Percentiles rank a stretch among this genome's conserved stretches.
Conservation (phyloP, 1,284 basidiomycete species). For the Cryptococcus wingfieldii region DNA sequence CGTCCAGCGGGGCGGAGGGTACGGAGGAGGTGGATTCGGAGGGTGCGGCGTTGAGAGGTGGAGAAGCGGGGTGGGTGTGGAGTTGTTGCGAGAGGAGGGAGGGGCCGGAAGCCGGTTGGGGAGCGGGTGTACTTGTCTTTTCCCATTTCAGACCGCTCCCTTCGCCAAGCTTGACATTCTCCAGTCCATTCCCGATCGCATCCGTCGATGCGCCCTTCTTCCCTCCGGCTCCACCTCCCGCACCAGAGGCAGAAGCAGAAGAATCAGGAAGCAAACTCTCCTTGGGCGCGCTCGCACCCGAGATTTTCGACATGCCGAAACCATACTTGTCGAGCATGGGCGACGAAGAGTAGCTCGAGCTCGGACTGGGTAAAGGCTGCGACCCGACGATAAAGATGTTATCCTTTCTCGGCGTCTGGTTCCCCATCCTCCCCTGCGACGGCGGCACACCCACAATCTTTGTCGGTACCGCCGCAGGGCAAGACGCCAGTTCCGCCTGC, state of each 20-base stretch:
- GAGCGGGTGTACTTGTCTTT: constrained; percentile 50
- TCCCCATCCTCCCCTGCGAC: constrained; percentile 89
- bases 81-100: constrained; percentile 74
- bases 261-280: constrained; percentile 10
- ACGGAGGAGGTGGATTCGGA: constrained; percentile 32
- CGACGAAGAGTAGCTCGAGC: constrained; percentile 64
- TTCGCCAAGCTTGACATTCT: constrained; percentile 60
- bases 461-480: constrained; percentile 59
- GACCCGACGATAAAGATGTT: constrained; percentile 87
- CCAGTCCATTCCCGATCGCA: constrained; percentile 55
- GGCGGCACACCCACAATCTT: constrained; percentile 93
- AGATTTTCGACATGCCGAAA: constrained; percentile 79
- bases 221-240: background rate
- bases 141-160: constrained; percentile 54
- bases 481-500: constrained; percentile 68
- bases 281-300: constrained; percentile 28
- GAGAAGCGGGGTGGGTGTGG: constrained; percentile 51
- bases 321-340: constrained; percentile 86
- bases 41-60: constrained; percentile 9
- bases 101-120: constrained; percentile 56
- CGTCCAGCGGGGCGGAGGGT: constrained; percentile 41
- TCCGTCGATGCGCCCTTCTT: constrained; percentile 53
- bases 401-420: constrained; percentile 90
- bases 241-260: constrained; percentile 5
- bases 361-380: constrained; percentile 80